phyloP scores from a whole-genome alignment of 495 filamentous ascomycete species.

The Penicillium chermesinum region DNA sequence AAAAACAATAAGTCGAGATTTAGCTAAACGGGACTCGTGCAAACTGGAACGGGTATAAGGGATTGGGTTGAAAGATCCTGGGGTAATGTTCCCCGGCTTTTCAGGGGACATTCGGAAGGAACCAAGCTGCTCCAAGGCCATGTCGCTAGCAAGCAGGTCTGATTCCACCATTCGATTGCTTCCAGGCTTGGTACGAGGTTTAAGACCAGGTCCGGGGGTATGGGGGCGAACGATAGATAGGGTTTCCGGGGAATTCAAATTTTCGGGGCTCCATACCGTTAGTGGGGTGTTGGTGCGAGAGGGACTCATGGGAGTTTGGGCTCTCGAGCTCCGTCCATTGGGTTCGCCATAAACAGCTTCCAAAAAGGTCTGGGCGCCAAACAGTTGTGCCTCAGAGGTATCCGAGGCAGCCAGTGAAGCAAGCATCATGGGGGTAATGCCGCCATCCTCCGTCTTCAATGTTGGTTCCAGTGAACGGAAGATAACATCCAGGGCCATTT shows the following conservation, averaged over 20 bases:
- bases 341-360: constrained; percentile 72
- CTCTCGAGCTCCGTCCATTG: constrained; percentile 58
- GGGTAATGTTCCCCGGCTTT: constrained; percentile 9
- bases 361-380: constrained; percentile 70
- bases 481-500: constrained; percentile 84
- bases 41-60: constrained; percentile 19
- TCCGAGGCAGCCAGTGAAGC: constrained; percentile 71
- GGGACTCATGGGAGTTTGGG: constrained; percentile 74
- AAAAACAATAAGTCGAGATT: constrained; percentile 28
- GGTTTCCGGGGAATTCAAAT: constrained; percentile 22
- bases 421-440: constrained; percentile 55
- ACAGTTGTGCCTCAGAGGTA: constrained; percentile 76
- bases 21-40: constrained; percentile 26
- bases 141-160: constrained; percentile 1
- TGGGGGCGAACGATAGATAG: constrained; percentile 20
- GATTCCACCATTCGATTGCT: constrained; percentile 16
- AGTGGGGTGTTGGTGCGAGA: constrained; percentile 43
- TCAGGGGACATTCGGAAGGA: constrained; percentile 9
- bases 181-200: constrained; percentile 17
- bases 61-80: constrained; percentile 10
- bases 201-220: constrained; percentile 23
- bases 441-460: constrained; percentile 55
- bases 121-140: constrained; percentile 6
- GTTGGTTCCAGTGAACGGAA: constrained; percentile 70
- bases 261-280: constrained; percentile 35